Base-by-base conservation (phyloP, 371 early-diverging fungal species). In the Entomophthora muscae region DNA sequence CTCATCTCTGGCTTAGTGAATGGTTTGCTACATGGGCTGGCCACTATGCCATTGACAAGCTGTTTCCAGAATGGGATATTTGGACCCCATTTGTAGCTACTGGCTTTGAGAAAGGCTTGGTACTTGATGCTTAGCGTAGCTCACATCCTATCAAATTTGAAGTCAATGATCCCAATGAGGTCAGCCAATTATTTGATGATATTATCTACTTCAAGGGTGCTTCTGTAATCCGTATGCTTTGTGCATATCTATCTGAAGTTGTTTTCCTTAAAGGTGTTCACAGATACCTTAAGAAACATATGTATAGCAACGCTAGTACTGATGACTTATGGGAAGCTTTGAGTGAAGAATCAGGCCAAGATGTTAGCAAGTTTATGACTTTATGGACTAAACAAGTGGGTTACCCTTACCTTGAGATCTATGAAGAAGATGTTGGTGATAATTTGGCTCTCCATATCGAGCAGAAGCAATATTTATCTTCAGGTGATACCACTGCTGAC, bases 21-120 rank as follows among this genome's bases (percentile, higher is more conserved):
- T 95, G 96, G n/a, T 98, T 95, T 75, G 98, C 95, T 17, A 94
- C 95, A 0, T 93, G 89, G 79, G 86, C 91, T 21, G 93, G 91
- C 13, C 80, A 81, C 70, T 75, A 89, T 66, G 91, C 89, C 26
- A 78, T 85, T 29, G 85, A 89, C 66, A 73, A 85, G 60, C 65
- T 92, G 28, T 87, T 83, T 69, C 89, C 89, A 3, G 81, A 73
- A 57, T 89, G 89, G 88, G 75, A 85, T 57, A 69, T 85, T 28
- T 91, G 89, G 87, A 83, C 80, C 17, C 66, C 71, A 65, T 95
- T 92, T 74, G 78, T 90, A 10, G 75, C 70, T 23, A 80, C 81
- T 31, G 83, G 83, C 60, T 76, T 85, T 61, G 80, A 83, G 64
- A 64, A 73, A 7, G 95, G 85, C 2, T 73, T 93, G 64, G 67